Base-by-base conservation (phyloP, 1,284 basidiomycete genomes). In the Apiotrichum gracile region DNA sequence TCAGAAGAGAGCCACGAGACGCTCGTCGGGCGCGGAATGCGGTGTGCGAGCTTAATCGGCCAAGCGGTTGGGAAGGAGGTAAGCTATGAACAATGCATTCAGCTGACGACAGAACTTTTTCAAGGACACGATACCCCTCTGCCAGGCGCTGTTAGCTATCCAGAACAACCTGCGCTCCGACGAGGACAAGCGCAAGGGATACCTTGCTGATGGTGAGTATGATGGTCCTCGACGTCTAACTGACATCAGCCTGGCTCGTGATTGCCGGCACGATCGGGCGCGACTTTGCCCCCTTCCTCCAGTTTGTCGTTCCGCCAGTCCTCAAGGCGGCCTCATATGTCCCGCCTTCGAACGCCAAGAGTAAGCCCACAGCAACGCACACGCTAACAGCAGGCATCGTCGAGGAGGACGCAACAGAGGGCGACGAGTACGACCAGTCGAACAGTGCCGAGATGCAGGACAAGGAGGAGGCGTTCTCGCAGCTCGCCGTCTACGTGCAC, bases 201-300 rank as follows among this genome's bases (percentile, higher is more conserved):
- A 62, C 49, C 51, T 72, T 19, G 59, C 69, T n/a, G 67, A 73
- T 22, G 63, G 71, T 70, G 46, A 56, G 68, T 41, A 3, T 24
- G 1, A 21, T 12, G 13, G 17, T 27, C 26, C 4, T 29, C 17
- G 24, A 7, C 37, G 13, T 2, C 5, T 12, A n/a, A 27, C 55
- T 57, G 40, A 53, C 48, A 13, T 13, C 14, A 46, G 41, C 47
- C 10, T 45, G 49, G 51, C 33, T 55, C 9, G 47, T 48, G 14
- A 43, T 54, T 9, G 51, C 50, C 14, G 31, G n/a, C 10, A 46
- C 47, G 9, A 51, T 91, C 62, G 86, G 86, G 0, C 76, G 79
- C 7, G 86, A 89, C 66, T 91, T 91, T 60, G 86, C 87, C 62
- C 87, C 87, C 0, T 91, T 88, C 68, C 79, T 91, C 2, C 85